Base-by-base conservation (phyloP, 192 early-diverging fungal genomes). In the Linnemannia schmuckeri region DNA sequence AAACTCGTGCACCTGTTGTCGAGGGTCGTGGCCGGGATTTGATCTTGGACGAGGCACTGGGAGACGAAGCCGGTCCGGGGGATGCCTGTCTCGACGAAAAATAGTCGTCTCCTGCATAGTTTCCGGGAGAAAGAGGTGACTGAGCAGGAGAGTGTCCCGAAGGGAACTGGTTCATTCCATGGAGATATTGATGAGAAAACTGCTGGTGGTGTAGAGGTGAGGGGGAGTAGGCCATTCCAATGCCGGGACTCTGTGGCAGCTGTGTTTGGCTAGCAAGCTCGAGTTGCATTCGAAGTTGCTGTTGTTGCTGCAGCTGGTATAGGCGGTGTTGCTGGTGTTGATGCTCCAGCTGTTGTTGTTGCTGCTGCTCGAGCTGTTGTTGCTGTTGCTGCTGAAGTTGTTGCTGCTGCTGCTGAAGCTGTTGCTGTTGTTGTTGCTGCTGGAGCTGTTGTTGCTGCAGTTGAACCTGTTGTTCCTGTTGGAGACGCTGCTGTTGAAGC, bases 1-100 rank as follows among this genome's bases (percentile, higher is more conserved):
- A 86, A 17, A 86, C 66, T 46, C 84, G 76, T 27, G 70, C 63
- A 1, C 74, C 75, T 17, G 78, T 70, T 3, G 75, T 80, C 3
- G 84, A 86, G 6, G 84, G 79, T 27, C 84, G 75, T 42, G 84
- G 84, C 18, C 84, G 71, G 0, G 84, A 86, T 40, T 86, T 86
- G 40, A 86, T 86, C 47, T 86, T 86, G 37, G 79, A 77, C 1
- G 70, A 68, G 13, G 55, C 83, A 35, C 83, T 63, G 37, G 84
- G 84, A 1, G 84, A 86, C 1, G 84, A 80, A 33, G 84, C 84
- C 30, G 84, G 78, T 12, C 84, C 84, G 1, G 84, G 75, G 7
- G 84, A 74, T 40, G 73, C 84, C 35, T 86, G 84, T 49, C 84
- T 77, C 7, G 75, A 81, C 37, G 84, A 77, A 61, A 86, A 86